A percentile compares a stretch with the other conserved stretches of the same genome.
Conservation (phyloP, 495 filamentous ascomycete species). For the Penicillium psychrofluorescens region DNA sequence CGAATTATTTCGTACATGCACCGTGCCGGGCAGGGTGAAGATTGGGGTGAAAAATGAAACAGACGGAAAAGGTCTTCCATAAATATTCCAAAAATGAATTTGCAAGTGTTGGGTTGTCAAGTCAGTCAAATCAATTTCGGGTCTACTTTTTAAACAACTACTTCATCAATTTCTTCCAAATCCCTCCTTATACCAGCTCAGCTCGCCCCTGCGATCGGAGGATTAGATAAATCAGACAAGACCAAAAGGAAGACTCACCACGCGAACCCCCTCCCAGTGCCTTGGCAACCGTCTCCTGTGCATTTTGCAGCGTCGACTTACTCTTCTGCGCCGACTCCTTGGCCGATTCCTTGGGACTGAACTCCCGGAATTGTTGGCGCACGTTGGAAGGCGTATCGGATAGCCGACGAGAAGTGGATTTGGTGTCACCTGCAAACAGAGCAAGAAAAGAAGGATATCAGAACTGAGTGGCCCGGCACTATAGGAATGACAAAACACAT, state of each 20-base stretch:
- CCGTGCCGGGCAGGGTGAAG: not conserved
- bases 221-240: too few species aligned
- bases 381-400: conserved; percentile 15
- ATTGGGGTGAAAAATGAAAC: not conserved
- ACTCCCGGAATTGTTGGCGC: conserved; percentile 1
- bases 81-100: too few species aligned
- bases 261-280: conserved; percentile 21
- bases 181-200: too few species aligned
- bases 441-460: not conserved
- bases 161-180: too few species aligned
- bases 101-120: too few species aligned
- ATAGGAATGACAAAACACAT: not conserved
- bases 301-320: conserved; percentile 11
- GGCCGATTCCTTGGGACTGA: not conserved
- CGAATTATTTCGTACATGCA: not conserved
- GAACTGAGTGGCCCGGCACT: not conserved
- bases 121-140: too few species aligned
- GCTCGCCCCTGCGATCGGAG: too few species aligned
- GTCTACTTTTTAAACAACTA: too few species aligned
- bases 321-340: not conserved
- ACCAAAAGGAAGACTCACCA: conserved; percentile 1
- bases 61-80: too few species aligned
- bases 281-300: conserved; percentile 19
- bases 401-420: conserved; percentile 17
- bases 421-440: conserved; percentile 15